Conservation (phyloP, 768 basidiomycete species). For the Coprinellus micaceus region DNA sequence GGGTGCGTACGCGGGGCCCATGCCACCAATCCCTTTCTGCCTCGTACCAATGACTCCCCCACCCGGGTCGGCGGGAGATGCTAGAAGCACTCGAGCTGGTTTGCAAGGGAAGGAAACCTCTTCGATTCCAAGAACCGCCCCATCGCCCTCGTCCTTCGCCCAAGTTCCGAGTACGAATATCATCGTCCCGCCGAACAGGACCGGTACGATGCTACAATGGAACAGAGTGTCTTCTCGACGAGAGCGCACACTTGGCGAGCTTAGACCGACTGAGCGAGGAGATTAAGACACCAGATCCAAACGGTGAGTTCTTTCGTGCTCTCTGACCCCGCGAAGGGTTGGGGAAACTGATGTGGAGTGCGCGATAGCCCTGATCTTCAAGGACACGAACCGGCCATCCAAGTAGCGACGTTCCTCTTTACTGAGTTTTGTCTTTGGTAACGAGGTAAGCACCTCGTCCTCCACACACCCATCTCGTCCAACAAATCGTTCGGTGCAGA, state of each 20-base stretch:
- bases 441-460: conserved; percentile 54
- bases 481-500: conserved; percentile 44
- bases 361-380: conserved; percentile 83
- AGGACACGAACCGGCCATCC: conserved; percentile 74
- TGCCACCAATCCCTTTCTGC: too few relatives aligned
- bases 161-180: conserved; percentile 67
- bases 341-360: background rate
- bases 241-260: conserved; percentile 68
- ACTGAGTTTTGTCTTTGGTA: conserved; percentile 78
- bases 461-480: background rate
- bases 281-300: conserved; percentile 82
- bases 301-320: conserved; percentile 55
- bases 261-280: conserved; percentile 67
- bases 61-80: conserved; percentile 92
- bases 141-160: conserved; percentile 75
- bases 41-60: background rate
- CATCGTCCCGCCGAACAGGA: conserved; percentile 86
- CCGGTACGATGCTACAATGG: conserved; percentile 92
- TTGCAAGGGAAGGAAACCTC: conserved; percentile 65
- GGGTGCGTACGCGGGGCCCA: too few relatives aligned
- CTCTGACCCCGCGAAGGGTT: background rate
- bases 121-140: conserved; percentile 74
- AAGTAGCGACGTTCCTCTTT: conserved; percentile 55
- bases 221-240: conserved; percentile 78
- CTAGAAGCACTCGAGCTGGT: conserved; percentile 90